Evolutionary conservation across 108 stramenopile species (phyloP).

Genomic region (Nitzschia inconspicua): DNA sequence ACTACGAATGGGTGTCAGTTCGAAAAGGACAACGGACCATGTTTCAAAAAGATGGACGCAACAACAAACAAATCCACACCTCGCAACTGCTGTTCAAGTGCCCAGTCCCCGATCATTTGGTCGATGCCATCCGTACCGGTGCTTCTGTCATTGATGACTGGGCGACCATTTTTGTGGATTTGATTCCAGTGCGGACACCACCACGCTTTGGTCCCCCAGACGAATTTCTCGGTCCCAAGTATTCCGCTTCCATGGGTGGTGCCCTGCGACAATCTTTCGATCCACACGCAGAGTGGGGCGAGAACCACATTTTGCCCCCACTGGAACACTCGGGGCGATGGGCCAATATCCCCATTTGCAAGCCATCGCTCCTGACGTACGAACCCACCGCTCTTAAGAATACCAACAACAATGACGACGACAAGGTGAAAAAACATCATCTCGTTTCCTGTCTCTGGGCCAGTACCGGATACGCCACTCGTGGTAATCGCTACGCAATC

Average conservation of each 20-base stretch:
- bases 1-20: slow-evolving; percentile 77
- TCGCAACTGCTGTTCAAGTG: slow-evolving; percentile 79
- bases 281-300: slow-evolving; percentile 63
- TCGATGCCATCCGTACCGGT: slow-evolving; percentile 48
- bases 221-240: slow-evolving; percentile 60
- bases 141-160: slow-evolving; percentile 62
- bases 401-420: slow-evolving; percentile 7
- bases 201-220: slow-evolving; percentile 71
- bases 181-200: slow-evolving; percentile 82
- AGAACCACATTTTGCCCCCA: slow-evolving; percentile 60
- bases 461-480: slow-evolving; percentile 64
- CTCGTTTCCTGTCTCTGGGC: slow-evolving; percentile 85
- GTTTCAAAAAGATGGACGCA: slow-evolving; percentile 59
- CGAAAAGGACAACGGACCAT: slow-evolving; percentile 53
- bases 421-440: slow-evolving; percentile 46
- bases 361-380: slow-evolving; percentile 50
- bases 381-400: slow-evolving; percentile 2
- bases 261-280: slow-evolving; percentile 35
- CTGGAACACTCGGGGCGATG: slow-evolving; percentile 81
- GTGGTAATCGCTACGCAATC: slow-evolving; percentile 64
- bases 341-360: slow-evolving; percentile 80
- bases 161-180: slow-evolving; percentile 73
- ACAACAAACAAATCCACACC: slow-evolving; percentile 72
- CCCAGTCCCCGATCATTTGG: slow-evolving; percentile 61
- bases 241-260: slow-evolving; percentile 13